Conservation (phyloP, 176 grass and related monocot genomes). For the Carex myosuroides region DNA sequence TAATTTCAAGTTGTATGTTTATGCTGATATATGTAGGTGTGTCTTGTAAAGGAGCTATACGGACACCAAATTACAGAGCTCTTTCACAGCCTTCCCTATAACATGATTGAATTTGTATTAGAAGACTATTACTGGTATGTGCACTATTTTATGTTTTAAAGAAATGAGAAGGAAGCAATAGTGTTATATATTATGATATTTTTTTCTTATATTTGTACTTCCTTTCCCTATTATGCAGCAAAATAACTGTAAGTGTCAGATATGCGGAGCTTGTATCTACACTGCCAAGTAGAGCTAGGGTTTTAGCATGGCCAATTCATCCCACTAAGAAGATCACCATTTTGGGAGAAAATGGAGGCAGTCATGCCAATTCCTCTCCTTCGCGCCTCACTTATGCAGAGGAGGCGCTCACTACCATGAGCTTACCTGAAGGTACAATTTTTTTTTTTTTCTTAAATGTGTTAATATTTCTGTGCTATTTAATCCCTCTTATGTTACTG, state of each 20-base stretch:
- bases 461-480: conserved; percentile 5
- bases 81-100: conserved; percentile 70
- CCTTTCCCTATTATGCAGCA: conserved; percentile 45
- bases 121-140: conserved; percentile 90
- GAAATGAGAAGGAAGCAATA: not conserved
- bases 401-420: conserved; percentile 66
- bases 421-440: conserved; percentile 66
- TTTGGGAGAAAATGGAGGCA: conserved; percentile 29
- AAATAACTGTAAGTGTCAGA: conserved; percentile 76
- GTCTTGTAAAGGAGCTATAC: conserved; percentile 90
- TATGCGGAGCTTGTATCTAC: conserved; percentile 65
- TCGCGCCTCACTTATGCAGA: conserved; percentile 71
- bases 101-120: conserved; percentile 83
- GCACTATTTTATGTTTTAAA: not conserved
- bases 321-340: conserved; percentile 46
- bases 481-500: not conserved
- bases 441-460: not conserved
- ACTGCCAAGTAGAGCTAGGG: conserved; percentile 67
- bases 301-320: conserved; percentile 84
- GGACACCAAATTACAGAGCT: conserved; percentile 88
- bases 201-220: not conserved
- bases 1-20: conserved; percentile 2
- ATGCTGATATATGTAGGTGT: conserved; percentile 51
- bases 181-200: not conserved
- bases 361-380: conserved; percentile 32